Percentiles rank a stretch among this genome's conserved stretches.
Conservation (phyloP, 176 grass and related monocot genomes). For the Chrysopogon serrulatus region DNA sequence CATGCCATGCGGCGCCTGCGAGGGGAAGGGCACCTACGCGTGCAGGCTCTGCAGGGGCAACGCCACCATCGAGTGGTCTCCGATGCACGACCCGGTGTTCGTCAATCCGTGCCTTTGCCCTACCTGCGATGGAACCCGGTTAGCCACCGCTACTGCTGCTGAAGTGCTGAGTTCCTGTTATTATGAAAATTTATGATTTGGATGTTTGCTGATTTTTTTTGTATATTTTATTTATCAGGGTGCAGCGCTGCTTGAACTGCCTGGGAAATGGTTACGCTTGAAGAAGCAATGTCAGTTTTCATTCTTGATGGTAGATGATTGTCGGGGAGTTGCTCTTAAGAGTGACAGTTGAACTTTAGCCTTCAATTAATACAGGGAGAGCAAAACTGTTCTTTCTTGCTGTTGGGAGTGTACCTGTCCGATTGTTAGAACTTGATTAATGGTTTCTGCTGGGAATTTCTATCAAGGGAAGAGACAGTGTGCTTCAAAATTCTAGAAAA, state of each 20-base stretch:
- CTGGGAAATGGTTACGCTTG: constrained; percentile 70
- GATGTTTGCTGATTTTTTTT: background rate
- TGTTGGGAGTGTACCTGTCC: background rate
- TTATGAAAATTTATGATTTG: background rate
- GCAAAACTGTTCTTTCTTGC: background rate
- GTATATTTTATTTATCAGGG: constrained; percentile 31
- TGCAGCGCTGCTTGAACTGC: constrained; percentile 89
- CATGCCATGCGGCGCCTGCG: constrained; percentile 54
- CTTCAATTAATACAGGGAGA: background rate
- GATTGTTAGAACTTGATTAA: too few relatives aligned
- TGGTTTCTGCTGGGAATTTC: too few relatives aligned
- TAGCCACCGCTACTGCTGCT: background rate
- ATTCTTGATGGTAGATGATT: background rate
- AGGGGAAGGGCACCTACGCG: constrained; percentile 69
- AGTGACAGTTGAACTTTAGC: background rate
- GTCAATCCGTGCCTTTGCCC: constrained; percentile 92
- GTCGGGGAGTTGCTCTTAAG: background rate
- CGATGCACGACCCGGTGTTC: constrained; percentile 80
- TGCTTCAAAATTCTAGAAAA: too few relatives aligned
- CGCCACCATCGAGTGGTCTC: constrained; percentile 78
- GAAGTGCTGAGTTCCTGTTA: background rate
- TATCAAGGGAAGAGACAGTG: too few relatives aligned
- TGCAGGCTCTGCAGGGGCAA: constrained; percentile 85
- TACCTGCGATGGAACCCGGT: constrained; percentile 86
- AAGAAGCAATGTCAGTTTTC: background rate